A percentile compares a stretch with the other conserved stretches of the same genome.
Evolutionary conservation across 371 early-diverging fungal species (phyloP).

Genomic region (Actinomucor elegans): DNA sequence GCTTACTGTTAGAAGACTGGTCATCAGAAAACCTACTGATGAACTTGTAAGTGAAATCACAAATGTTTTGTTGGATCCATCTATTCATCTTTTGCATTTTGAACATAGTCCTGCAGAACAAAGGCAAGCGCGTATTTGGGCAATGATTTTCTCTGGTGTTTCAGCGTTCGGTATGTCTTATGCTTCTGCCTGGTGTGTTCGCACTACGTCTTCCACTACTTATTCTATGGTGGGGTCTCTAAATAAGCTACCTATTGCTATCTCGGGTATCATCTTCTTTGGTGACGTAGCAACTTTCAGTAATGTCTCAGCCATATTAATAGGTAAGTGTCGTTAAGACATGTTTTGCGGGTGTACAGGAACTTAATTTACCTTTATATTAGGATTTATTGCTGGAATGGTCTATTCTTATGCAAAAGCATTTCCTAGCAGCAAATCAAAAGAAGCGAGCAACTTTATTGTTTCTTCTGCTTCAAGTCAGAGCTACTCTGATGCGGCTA

Average conservation of each 20-base stretch:
- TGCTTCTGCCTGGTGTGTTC: slow-evolving; percentile 93
- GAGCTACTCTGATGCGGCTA: slow-evolving; percentile 30
- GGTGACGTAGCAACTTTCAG: slow-evolving; percentile 82
- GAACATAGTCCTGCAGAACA: slow-evolving; percentile 51
- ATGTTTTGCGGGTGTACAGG: too few relatives aligned
- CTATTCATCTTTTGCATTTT: slow-evolving; percentile 3
- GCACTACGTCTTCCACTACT: slow-evolving; percentile 95
- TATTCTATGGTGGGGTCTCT: slow-evolving; percentile 99
- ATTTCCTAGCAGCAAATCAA: slow-evolving; percentile 17
- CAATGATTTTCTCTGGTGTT: slow-evolving; percentile 84
- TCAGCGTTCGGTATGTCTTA: slow-evolving; percentile 93
- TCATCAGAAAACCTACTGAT: slow-evolving; percentile 43
- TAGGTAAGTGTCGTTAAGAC: slow-evolving; percentile 52
- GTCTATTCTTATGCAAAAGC: slow-evolving; percentile 79
- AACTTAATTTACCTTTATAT: neutral
- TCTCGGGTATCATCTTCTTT: slow-evolving; percentile 95
- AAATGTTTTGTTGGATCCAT: neutral
- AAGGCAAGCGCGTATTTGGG: slow-evolving; percentile 56
- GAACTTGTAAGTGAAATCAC: slow-evolving; percentile 53
- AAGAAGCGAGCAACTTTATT: neutral
- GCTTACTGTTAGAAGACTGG: slow-evolving; percentile 82
- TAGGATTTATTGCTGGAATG: slow-evolving; percentile 81
- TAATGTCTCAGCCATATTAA: slow-evolving; percentile 77
- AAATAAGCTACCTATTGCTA: slow-evolving; percentile 97
- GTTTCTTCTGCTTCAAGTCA: slow-evolving; percentile 33